phyloP scores from a whole-genome alignment of 768 basidiomycete genomes.

The Leccinum variicolor region DNA sequence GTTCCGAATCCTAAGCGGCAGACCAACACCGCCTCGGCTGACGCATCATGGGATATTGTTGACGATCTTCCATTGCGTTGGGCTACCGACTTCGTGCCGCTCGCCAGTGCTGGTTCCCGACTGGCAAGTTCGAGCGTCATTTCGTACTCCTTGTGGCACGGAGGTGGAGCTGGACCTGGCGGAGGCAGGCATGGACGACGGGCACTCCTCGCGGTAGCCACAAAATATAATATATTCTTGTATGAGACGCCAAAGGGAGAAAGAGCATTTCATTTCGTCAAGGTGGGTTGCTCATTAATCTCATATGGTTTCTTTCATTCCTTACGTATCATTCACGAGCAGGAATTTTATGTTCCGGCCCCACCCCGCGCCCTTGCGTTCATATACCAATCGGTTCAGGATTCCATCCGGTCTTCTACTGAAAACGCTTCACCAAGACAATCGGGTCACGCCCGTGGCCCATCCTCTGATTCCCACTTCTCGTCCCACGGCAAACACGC shows the following conservation, averaged over 20 bases:
- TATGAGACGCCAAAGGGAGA: conserved; percentile 84
- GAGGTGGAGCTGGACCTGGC: conserved; percentile 46
- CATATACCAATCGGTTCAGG: conserved; percentile 64
- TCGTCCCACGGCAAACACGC: conserved; percentile 23
- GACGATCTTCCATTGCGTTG: conserved; percentile 74
- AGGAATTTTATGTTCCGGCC: conserved; percentile 85
- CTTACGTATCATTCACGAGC: conserved; percentile 2
- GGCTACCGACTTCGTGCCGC: conserved; percentile 83
- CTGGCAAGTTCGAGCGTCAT: conserved; percentile 54
- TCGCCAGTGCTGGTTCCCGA: conserved; percentile 67
- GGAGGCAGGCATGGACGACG: conserved; percentile 43
- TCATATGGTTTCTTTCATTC: neutral
- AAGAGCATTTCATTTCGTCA: conserved; percentile 77
- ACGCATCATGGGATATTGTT: conserved; percentile 68
- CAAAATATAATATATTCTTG: conserved; percentile 67
- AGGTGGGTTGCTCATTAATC: conserved; percentile 36
- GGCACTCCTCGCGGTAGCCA: conserved; percentile 68
- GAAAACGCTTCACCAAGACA: conserved; percentile 34
- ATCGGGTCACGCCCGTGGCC: conserved; percentile 38
- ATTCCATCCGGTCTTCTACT: conserved; percentile 42
- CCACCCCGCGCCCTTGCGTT: conserved; percentile 66
- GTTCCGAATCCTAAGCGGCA: conserved; percentile 26
- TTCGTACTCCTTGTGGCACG: conserved; percentile 67
- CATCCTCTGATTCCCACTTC: conserved; percentile 40
- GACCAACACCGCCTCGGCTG: conserved; percentile 35